phyloP scores from a whole-genome alignment of 495 filamentous ascomycete genomes.

The Daldinia concentrica region DNA sequence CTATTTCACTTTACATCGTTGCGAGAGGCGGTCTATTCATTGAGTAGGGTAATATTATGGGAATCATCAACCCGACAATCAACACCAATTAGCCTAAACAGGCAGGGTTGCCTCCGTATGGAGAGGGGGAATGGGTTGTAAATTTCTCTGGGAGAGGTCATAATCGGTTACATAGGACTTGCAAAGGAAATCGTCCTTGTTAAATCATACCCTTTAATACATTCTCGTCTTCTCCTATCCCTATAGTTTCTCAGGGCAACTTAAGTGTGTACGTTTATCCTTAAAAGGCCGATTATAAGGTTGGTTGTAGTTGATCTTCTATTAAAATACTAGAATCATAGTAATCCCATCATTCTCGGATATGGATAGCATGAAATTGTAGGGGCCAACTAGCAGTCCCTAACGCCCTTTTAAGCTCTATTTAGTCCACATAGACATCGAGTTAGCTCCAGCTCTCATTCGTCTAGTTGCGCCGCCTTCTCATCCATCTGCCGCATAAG shows the following conservation, averaged over 20 bases:
- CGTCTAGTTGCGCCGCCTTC: conserved; percentile 57
- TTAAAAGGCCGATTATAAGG: background rate
- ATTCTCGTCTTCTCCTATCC: background rate
- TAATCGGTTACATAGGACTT: background rate
- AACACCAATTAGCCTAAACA: background rate
- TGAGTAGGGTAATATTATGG: background rate
- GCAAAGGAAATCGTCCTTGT: background rate
- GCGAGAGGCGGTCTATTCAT: background rate
- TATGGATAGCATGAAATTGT: background rate
- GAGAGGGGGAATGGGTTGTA: background rate
- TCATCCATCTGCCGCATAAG: conserved; percentile 67
- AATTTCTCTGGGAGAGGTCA: background rate
- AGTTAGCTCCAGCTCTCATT: background rate
- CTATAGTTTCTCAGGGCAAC: background rate
- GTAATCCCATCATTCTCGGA: background rate
- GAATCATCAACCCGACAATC: background rate
- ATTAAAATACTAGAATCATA: background rate
- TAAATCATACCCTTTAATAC: background rate
- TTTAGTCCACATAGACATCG: background rate
- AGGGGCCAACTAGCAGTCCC: background rate
- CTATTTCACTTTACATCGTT: background rate
- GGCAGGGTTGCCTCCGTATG: background rate
- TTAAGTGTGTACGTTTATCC: background rate
- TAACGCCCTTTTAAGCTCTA: background rate
- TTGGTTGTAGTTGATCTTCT: too few species aligned